Percentiles rank a stretch among this genome's conserved stretches.
Conservation (phyloP, 495 filamentous ascomycete species). For the Elasticomyces elasticus region DNA sequence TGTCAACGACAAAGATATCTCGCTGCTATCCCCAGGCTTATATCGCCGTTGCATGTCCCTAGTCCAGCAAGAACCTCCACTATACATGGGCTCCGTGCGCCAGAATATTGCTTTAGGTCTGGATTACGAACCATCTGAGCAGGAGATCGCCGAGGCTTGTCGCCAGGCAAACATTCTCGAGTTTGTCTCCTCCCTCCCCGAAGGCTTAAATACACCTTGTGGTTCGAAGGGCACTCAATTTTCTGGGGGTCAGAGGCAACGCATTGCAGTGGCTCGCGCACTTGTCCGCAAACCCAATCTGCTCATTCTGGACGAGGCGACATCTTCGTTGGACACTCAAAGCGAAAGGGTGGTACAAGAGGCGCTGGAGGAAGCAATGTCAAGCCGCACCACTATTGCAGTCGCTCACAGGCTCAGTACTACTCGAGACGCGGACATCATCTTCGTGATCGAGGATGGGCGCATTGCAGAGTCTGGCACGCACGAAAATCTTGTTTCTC, state of each 20-base stretch:
- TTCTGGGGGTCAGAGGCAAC: slow-evolving; percentile 68
- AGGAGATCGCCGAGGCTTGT: slow-evolving; percentile 45
- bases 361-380: slow-evolving; percentile 52
- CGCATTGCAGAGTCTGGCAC: slow-evolving; percentile 45
- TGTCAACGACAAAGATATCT: slow-evolving; percentile 15
- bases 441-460: slow-evolving; percentile 36
- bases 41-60: slow-evolving; percentile 23
- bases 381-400: slow-evolving; percentile 56
- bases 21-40: background rate
- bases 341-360: slow-evolving; percentile 61
- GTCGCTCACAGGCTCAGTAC: slow-evolving; percentile 55
- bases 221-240: slow-evolving; percentile 55
- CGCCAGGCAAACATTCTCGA: slow-evolving; percentile 52
- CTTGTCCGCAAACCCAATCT: slow-evolving; percentile 61
- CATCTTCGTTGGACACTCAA: slow-evolving; percentile 63
- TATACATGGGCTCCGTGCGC: slow-evolving; percentile 23
- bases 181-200: slow-evolving; percentile 52
- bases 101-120: slow-evolving; percentile 24
- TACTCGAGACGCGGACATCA: slow-evolving; percentile 45
- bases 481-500: slow-evolving; percentile 40
- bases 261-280: slow-evolving; percentile 65
- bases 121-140: slow-evolving; percentile 34
- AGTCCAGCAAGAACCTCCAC: slow-evolving; percentile 25
- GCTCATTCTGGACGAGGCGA: slow-evolving; percentile 71
- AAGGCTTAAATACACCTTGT: slow-evolving; percentile 50